These are phyloP conservation scores for Linnemannia zychae DNA, from an alignment of 192 early-diverging fungal genomes.

Conservation along the genomic window DNA sequence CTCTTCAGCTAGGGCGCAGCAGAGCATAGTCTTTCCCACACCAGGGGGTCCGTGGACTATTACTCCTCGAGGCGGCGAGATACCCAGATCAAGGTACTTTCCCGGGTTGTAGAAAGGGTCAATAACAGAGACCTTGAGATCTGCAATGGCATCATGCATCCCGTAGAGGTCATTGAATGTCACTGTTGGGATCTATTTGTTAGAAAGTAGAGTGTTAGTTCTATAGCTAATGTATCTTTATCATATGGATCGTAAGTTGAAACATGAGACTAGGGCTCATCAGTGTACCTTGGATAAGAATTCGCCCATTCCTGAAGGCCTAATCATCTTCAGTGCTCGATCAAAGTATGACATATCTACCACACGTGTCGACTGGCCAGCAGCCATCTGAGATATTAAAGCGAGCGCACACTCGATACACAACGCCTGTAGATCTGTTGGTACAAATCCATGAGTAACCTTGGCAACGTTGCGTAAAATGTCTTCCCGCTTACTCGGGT, in stretches of 20 bases:
- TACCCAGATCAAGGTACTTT: slow-evolving; percentile 69
- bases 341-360: slow-evolving; percentile 57
- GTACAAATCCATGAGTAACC: slow-evolving; percentile 83
- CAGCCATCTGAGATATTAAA: slow-evolving; percentile 57
- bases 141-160: slow-evolving; percentile 73
- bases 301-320: slow-evolving; percentile 71
- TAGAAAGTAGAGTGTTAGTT: neutral
- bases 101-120: slow-evolving; percentile 67
- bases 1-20: slow-evolving; percentile 84
- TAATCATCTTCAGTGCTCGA: slow-evolving; percentile 56
- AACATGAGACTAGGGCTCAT: neutral
- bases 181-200: slow-evolving; percentile 69
- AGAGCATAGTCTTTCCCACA: slow-evolving; percentile 91
- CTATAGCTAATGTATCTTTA: neutral
- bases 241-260: neutral
- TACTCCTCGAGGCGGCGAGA: slow-evolving; percentile 82
- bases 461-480: slow-evolving; percentile 63
- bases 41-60: slow-evolving; percentile 92
- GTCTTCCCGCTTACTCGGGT: slow-evolving; percentile 17
- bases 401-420: slow-evolving; percentile 65
- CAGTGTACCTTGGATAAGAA: slow-evolving; percentile 58
- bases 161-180: slow-evolving; percentile 84
- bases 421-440: slow-evolving; percentile 82
- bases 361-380: slow-evolving; percentile 12
- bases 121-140: slow-evolving; percentile 71